phyloP scores from a whole-genome alignment of 1,284 basidiomycete genomes.

The Spongiforma sp. region DNA sequence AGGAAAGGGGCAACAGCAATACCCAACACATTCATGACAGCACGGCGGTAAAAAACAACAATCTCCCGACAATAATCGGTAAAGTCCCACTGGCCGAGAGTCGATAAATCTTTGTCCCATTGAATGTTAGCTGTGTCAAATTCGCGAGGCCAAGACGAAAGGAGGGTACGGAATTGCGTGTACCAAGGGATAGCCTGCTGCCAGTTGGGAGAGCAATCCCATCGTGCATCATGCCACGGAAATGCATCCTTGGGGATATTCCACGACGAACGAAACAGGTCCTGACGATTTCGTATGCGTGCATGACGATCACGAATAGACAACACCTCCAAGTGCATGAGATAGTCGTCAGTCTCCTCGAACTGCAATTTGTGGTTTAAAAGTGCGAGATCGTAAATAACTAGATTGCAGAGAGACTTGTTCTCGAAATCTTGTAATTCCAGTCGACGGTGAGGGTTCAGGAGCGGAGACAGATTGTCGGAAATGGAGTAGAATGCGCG shows the following conservation, averaged over 20 bases:
- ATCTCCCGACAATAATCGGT: not conserved
- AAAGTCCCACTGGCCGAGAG: not conserved
- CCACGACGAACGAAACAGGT: constrained; percentile 14
- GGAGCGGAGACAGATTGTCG: not conserved
- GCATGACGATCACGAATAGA: not conserved
- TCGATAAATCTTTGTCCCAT: constrained; percentile 2
- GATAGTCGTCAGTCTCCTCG: constrained; percentile 5
- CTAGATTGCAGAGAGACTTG: constrained; percentile 7
- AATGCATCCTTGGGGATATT: not conserved
- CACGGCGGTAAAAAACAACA: constrained; percentile 5
- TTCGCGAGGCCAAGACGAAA: constrained; percentile 4
- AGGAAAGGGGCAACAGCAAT: not conserved
- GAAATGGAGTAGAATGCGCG: not conserved
- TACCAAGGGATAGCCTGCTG: constrained; percentile 14
- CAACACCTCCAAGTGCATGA: constrained; percentile 5
- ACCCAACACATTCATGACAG: not conserved
- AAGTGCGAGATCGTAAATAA: constrained; percentile 7
- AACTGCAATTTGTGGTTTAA: constrained; percentile 7
- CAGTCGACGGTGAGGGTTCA: not conserved
- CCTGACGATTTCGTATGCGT: not conserved
- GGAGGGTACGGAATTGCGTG: not conserved
- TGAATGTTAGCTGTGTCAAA: constrained; percentile 2
- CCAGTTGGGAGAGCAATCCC: constrained; percentile 2
- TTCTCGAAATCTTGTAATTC: constrained; percentile 6
- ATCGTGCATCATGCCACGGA: constrained; percentile 9